Evolutionary conservation across 2,329 filamentous ascomycete species (phyloP).

Genomic region (Onygenales sp.): DNA sequence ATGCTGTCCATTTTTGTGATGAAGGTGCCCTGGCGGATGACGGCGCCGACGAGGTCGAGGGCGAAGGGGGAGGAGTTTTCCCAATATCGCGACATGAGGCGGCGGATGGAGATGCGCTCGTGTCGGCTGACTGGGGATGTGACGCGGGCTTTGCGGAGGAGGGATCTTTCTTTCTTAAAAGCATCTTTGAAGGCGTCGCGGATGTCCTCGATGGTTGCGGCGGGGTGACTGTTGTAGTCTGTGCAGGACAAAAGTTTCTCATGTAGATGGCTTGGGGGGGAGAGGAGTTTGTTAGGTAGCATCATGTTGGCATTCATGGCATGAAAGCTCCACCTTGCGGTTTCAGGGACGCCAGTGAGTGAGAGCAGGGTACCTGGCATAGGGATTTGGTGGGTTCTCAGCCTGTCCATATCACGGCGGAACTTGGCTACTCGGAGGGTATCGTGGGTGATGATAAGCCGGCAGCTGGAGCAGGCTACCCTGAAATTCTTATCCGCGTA

Average conservation of each 20-base stretch:
- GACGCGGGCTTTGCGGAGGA: conserved; percentile 23
- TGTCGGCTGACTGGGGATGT: conserved; percentile 14
- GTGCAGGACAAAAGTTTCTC: conserved; percentile 34
- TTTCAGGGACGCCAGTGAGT: conserved; percentile 42
- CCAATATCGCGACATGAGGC: conserved; percentile 38
- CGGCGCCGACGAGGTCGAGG: conserved; percentile 32
- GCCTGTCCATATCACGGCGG: conserved; percentile 42
- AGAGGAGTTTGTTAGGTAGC: conserved; percentile 53
- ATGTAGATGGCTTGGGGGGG: conserved; percentile 30
- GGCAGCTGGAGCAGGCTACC: conserved; percentile 44
- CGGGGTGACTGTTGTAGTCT: conserved; percentile 15
- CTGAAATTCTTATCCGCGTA: conserved; percentile 39
- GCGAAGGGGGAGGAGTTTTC: conserved; percentile 30
- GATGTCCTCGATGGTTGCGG: conserved; percentile 43
- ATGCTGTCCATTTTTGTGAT: conserved; percentile 59
- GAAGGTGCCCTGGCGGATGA: conserved; percentile 34
- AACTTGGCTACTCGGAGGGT: conserved; percentile 54
- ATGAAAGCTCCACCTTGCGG: neutral
- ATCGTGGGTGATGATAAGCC: conserved; percentile 44
- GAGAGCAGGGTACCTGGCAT: conserved; percentile 62
- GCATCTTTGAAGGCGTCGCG: conserved; percentile 34
- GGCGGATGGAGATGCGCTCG: conserved; percentile 22
- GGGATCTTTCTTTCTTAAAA: too few species aligned
- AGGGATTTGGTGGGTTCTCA: conserved; percentile 41
- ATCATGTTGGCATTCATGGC: conserved; percentile 17